Evolutionary conservation across 352 stramenopile genomes (phyloP).

Genomic region (Phytophthora chlamydospora): DNA sequence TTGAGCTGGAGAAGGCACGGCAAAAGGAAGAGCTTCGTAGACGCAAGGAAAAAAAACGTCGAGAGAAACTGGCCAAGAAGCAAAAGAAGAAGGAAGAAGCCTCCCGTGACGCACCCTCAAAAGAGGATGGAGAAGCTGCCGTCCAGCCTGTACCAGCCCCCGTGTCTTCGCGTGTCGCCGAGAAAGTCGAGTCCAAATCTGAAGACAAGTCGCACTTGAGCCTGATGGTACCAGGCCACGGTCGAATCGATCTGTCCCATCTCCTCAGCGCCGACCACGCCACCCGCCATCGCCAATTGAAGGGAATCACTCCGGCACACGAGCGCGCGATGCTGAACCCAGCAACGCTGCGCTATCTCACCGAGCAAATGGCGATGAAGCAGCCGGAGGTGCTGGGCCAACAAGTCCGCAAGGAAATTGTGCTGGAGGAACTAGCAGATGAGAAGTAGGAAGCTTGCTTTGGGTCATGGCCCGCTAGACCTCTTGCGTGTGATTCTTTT

Average conservation of each 20-base stretch:
- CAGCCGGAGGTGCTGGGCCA: constrained; percentile 31
- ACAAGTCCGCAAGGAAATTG: constrained; percentile 35
- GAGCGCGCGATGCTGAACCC: constrained; percentile 64
- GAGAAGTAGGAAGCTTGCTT: constrained; percentile 37
- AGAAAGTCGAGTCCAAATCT: constrained; percentile 41
- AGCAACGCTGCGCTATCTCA: constrained; percentile 58
- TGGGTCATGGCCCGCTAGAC: not conserved
- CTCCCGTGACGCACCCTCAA: not conserved
- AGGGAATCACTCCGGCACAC: constrained; percentile 27
- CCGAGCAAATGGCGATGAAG: constrained; percentile 59
- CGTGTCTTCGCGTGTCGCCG: constrained; percentile 18
- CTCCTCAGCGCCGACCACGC: constrained; percentile 58
- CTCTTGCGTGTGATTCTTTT: constrained; percentile 6
- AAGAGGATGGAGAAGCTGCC: constrained; percentile 18
- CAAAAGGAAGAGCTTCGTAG: constrained; percentile 73
- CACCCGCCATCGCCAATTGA: constrained; percentile 45
- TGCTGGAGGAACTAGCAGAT: constrained; percentile 45
- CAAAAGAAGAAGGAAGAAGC: constrained; percentile 41
- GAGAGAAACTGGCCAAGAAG: constrained; percentile 55
- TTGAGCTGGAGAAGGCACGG: constrained; percentile 68
- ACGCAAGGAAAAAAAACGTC: constrained; percentile 69
- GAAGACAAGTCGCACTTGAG: constrained; percentile 20
- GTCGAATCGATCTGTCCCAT: constrained; percentile 53
- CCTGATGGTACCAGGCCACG: constrained; percentile 53
- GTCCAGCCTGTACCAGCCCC: constrained; percentile 21